Conservation (phyloP, 208 protist genomes). For the Kentomonas sorsogonicus region DNA sequence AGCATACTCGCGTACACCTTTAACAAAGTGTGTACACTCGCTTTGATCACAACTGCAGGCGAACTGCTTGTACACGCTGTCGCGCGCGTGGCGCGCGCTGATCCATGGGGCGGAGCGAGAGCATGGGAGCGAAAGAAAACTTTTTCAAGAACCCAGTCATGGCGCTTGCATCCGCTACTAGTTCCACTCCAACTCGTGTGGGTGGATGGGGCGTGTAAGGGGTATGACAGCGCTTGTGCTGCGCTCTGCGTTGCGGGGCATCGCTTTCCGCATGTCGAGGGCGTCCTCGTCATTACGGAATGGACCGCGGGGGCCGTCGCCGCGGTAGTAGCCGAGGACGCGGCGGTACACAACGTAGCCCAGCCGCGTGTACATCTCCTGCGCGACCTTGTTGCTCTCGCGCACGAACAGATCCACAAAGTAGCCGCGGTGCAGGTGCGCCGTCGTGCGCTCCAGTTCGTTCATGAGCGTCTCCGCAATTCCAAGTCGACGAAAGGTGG, state of each 20-base stretch:
- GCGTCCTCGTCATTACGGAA: slow-evolving; percentile 83
- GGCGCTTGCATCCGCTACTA: too few species aligned
- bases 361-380: slow-evolving; percentile 97
- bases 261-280: slow-evolving; percentile 97
- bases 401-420: slow-evolving; percentile 99
- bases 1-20: too few species aligned
- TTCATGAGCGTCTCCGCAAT: slow-evolving; percentile 94
- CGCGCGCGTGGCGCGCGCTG: too few species aligned
- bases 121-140: too few species aligned
- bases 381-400: slow-evolving; percentile 95
- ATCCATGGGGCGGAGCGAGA: too few species aligned
- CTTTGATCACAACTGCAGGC: too few species aligned
- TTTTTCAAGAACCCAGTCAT: too few species aligned
- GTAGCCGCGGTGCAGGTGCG: slow-evolving; percentile 91
- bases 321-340: slow-evolving; percentile 84
- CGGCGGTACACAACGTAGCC: slow-evolving; percentile 97
- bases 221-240: slow-evolving; percentile 69
- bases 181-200: slow-evolving; percentile 83
- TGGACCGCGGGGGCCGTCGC: slow-evolving; percentile 41
- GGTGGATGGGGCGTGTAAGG: slow-evolving; percentile 57
- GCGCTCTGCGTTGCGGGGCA: slow-evolving; percentile 87
- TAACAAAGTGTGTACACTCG: too few species aligned
- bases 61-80: too few species aligned
- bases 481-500: slow-evolving; percentile 95
- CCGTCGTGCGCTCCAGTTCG: slow-evolving; percentile 89